Evolutionary conservation across 331 rosid genomes (phyloP).

Genomic region (Malus hybrid): DNA sequence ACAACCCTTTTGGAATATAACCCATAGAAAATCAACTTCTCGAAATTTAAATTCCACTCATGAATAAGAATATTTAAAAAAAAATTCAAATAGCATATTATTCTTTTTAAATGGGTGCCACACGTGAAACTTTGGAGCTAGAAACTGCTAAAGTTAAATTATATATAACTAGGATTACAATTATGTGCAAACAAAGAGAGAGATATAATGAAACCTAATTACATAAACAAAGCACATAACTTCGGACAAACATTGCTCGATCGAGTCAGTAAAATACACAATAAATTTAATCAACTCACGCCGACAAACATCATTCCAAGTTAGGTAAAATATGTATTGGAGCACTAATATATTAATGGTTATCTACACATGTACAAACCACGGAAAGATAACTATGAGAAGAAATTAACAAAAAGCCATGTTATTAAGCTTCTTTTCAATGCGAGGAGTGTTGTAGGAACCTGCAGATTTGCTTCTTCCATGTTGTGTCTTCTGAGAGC

Average conservation of each 20-base stretch:
- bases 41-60: neutral
- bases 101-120: conserved; percentile 5
- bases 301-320: neutral
- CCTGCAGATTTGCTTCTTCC: neutral
- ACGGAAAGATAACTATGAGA: neutral
- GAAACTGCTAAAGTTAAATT: neutral
- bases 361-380: neutral
- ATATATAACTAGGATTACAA: too few species aligned
- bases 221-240: neutral
- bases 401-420: neutral
- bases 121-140: neutral
- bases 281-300: neutral
- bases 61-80: neutral
- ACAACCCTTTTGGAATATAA: neutral
- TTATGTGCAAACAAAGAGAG: neutral
- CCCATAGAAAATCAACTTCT: neutral
- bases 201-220: neutral
- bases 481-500: conserved; percentile 10
- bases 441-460: neutral
- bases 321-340: neutral
- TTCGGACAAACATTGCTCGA: neutral
- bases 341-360: neutral
- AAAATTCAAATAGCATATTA: conserved; percentile 6
- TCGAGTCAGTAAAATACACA: neutral
- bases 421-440: neutral